Evolutionary conservation across 2,329 filamentous ascomycete species (phyloP), one percentile per base, ranked within the genome.

Genomic region (Fusarium phyllophilum): DNA sequence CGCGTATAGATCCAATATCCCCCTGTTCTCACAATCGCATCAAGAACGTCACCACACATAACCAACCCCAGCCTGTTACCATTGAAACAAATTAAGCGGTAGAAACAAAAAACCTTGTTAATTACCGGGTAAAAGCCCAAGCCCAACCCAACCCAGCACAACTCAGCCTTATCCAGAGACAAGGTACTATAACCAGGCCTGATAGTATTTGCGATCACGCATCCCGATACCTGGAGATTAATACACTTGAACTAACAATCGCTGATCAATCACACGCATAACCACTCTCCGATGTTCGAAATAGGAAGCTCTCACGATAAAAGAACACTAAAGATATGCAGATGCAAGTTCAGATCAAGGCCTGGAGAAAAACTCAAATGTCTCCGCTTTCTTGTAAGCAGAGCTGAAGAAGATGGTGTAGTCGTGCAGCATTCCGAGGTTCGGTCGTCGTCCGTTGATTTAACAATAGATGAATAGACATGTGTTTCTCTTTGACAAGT

Each of bases 351-450:
- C 24, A 34, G 34, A 56, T 52, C 66, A 58, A 42, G 49, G 24
- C 49, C 18, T 41, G 44, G 9, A 10, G 49, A 20, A 58, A 58
- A 46, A 34, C 14, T 58, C 38, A 34, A 39, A 20, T 8, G 62
- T 46, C 62, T 64, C 71, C 66, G 45, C 58, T 29, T 55, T 58
- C 33, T 24, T 45, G 45, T 29, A 42, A 66, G 59, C 46, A 41
- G 51, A 33, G 31, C 26, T 8, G 13, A 34, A 63, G 6, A 62
- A 72, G 60, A 57, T 62, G 71, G 71, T 74, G 71, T 74, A 52
- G 55, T 74, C 59, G 33, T 39, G 62, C 33, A 57, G 42, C 52
- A 74, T 74, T 22, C 72, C 72, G 72, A 74, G 72, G 72, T 51
- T 72, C 68, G 54, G 58, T 24, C 9, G 20, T 15, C 5, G 36